Evolutionary conservation across 345 rosid species (phyloP), one percentile per base, ranked within the genome.

Genomic region (Citrus unshiu): DNA sequence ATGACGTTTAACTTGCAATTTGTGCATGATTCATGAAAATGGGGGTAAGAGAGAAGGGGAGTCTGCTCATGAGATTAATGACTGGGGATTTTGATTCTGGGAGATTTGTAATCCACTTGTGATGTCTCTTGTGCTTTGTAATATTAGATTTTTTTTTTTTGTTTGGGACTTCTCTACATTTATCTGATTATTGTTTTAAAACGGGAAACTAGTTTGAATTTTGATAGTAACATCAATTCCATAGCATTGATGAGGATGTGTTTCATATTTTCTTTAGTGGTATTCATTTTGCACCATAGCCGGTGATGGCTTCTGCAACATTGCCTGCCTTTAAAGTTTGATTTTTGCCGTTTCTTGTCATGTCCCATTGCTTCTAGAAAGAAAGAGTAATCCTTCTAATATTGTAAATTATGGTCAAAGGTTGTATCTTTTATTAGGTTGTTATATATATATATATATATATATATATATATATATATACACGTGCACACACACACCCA

Each of bases 81-180:
- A 70, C 72, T 71, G 85, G 70, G 70, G 51, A 40, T 79, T 76
- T 76, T 77, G 84, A 75, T 80, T 79, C 25, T 51, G 82, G 84
- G 77, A 60, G 81, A 68, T 70, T 39, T 74, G 79, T 84, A 72
- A 81, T 85, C 77, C 35, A 63, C 56, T 63, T 75, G 69, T 73
- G 64, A 56, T 78, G 60, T 75, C 80, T 81, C 79, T 76, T 83
- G 84, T 84, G 85, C 79, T 84, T 79, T 82, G 87, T 84, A 84
- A 82, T 85, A 75, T 75, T 79, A 74, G 80, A 78, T 73, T 78
- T 66, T 67, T 9, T 71, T 70, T 27, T 49, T 75, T 22, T 18
- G 65, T 10, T 9, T 7, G 43, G 67, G 51, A 63, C 62, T 34
- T 66, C 63, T 80, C 29, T 62, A 24, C 76, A 46, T 77, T 82